Percentiles rank a stretch among this genome's conserved stretches.
These are phyloP conservation scores for Zygotorulaspora sp. DNA, from an alignment of 805 yeast species.

Conservation along the genomic window DNA sequence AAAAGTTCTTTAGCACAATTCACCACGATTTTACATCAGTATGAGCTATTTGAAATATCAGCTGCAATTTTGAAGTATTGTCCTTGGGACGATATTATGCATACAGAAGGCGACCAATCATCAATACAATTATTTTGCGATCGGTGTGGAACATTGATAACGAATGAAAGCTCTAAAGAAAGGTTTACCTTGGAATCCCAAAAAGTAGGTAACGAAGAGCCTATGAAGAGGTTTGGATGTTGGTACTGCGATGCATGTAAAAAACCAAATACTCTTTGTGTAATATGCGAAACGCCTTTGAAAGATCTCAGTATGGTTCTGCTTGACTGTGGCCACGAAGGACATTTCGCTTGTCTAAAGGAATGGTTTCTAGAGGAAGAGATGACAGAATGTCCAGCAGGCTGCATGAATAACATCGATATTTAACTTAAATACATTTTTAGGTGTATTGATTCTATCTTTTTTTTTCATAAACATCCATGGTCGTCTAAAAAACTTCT, in stretches of 20 bases:
- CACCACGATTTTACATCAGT: slow-evolving; percentile 29
- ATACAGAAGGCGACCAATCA: slow-evolving; percentile 30
- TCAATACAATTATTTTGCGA: slow-evolving; percentile 56
- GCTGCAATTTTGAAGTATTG: slow-evolving; percentile 34
- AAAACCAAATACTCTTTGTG: slow-evolving; percentile 59
- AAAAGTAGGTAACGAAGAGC: slow-evolving; percentile 29
- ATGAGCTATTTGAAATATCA: slow-evolving; percentile 34
- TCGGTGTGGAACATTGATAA: slow-evolving; percentile 52
- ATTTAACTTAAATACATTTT: background rate
- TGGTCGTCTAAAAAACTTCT: slow-evolving; percentile 48
- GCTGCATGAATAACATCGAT: slow-evolving; percentile 36
- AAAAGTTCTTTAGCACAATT: slow-evolving; percentile 32
- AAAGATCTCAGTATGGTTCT: slow-evolving; percentile 60
- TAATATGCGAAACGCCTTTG: slow-evolving; percentile 72
- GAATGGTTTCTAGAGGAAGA: slow-evolving; percentile 68
- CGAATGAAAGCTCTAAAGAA: slow-evolving; percentile 53
- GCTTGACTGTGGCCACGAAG: slow-evolving; percentile 78
- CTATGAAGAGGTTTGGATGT: slow-evolving; percentile 50
- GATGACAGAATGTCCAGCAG: slow-evolving; percentile 75
- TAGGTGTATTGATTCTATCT: background rate
- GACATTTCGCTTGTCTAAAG: slow-evolving; percentile 75
- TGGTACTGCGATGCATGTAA: slow-evolving; percentile 84
- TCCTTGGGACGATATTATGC: slow-evolving; percentile 32
- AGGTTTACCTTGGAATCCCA: slow-evolving; percentile 27
- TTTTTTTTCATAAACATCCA: slow-evolving; percentile 22